A percentile compares a stretch with the other conserved stretches of the same genome.
Evolutionary conservation across 768 basidiomycete species (phyloP).

Genomic region (Filobasidium floriforme): DNA sequence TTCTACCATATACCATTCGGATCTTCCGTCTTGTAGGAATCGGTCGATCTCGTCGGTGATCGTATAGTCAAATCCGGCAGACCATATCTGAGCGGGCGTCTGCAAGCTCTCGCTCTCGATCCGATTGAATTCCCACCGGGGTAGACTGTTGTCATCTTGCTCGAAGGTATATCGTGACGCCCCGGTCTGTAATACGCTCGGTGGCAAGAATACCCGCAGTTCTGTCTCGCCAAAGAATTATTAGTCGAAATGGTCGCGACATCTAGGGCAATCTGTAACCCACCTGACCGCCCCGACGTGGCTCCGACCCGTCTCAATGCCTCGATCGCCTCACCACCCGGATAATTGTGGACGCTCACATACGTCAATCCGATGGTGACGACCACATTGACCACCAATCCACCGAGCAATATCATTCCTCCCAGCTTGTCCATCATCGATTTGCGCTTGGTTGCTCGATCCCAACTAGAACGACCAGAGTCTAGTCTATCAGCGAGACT

Average conservation of each 20-base stretch:
- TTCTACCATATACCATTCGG: not conserved
- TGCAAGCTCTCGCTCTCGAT: conserved; percentile 52
- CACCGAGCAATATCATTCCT: conserved; percentile 49
- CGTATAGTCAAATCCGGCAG: conserved; percentile 28
- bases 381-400: conserved; percentile 54
- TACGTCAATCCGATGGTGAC: conserved; percentile 53
- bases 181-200: conserved; percentile 81
- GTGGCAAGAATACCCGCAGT: conserved; percentile 59
- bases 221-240: conserved; percentile 8
- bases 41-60: conserved; percentile 24
- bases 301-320: conserved; percentile 44
- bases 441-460: conserved; percentile 17
- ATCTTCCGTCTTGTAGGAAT: conserved; percentile 1
- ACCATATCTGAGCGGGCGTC: conserved; percentile 24
- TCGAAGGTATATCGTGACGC: conserved; percentile 72
- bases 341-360: conserved; percentile 72
- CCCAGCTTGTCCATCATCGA: conserved; percentile 50
- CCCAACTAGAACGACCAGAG: not conserved
- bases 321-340: conserved; percentile 69
- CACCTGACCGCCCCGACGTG: conserved; percentile 2
- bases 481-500: not conserved
- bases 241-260: too few species aligned
- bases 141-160: conserved; percentile 25
- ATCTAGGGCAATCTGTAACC: conserved; percentile 14
- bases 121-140: conserved; percentile 69